Conservation (phyloP, 2,329 filamentous ascomycete species). For the Pezicula radicicola region DNA sequence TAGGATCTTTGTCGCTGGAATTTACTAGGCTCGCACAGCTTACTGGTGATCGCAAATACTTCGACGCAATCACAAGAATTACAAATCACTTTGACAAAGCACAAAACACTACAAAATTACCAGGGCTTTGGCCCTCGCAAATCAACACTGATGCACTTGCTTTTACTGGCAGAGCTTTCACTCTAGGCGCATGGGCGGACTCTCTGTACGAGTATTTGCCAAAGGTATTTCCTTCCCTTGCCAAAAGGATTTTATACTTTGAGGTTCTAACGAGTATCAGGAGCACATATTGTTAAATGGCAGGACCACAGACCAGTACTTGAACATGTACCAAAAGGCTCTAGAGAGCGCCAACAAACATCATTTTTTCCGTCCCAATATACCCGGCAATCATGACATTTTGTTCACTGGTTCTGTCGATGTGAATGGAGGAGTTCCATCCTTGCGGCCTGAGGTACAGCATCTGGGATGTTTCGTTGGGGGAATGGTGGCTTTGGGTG, state of each 20-base stretch:
- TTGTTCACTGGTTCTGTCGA: conserved; percentile 49
- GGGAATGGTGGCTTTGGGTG: conserved; percentile 44
- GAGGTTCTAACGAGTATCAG: conserved; percentile 48
- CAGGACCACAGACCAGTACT: conserved; percentile 48
- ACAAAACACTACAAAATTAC: conserved; percentile 67
- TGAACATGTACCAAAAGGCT: conserved; percentile 58
- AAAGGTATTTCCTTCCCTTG: conserved; percentile 41
- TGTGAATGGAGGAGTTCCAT: conserved; percentile 9
- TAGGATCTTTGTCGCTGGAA: conserved; percentile 53
- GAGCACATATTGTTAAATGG: conserved; percentile 3
- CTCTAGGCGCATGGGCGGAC: conserved; percentile 33
- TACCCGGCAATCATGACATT: conserved; percentile 57
- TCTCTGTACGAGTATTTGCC: conserved; percentile 59
- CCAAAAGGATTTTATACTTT: conserved; percentile 27
- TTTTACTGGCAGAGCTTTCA: background rate
- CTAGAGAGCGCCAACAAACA: conserved; percentile 58
- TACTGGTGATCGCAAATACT: conserved; percentile 66
- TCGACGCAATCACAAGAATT: conserved; percentile 72
- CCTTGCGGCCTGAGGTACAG: conserved; percentile 36
- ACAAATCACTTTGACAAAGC: conserved; percentile 65
- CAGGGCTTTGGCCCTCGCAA: conserved; percentile 71
- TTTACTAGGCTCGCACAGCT: conserved; percentile 69
- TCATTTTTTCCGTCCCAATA: conserved; percentile 69
- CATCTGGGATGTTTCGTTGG: conserved; percentile 47
- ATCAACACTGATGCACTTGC: conserved; percentile 47